These are phyloP conservation scores for Phaeoacremonium minimum DNA, from an alignment of 2,329 filamentous ascomycete genomes.

Conservation along the genomic window DNA sequence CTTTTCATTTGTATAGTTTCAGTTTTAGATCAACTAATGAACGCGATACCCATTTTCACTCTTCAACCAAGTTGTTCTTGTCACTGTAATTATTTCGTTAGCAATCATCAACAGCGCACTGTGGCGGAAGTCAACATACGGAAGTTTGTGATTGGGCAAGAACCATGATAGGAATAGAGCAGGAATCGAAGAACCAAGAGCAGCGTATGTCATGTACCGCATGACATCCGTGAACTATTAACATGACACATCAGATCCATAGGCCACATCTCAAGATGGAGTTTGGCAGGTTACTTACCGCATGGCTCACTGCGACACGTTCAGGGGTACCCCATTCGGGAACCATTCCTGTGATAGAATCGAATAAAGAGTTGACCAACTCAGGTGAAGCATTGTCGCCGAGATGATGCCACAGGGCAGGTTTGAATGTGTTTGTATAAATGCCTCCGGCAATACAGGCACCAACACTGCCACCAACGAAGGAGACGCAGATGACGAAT, in stretches of 20 bases:
- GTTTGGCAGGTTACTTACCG: too few relatives aligned
- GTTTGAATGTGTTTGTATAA: constrained; percentile 40
- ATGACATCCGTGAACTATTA: constrained; percentile 1
- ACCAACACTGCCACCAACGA: constrained; percentile 31
- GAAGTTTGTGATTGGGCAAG: not conserved
- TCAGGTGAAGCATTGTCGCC: constrained; percentile 21
- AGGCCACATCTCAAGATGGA: not conserved
- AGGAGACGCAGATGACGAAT: constrained; percentile 35
- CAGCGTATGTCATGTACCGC: not conserved
- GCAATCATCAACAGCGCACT: too few relatives aligned
- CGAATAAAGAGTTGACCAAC: constrained; percentile 31
- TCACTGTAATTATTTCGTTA: too few relatives aligned
- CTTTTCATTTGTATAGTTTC: too few relatives aligned
- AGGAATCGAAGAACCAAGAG: constrained; percentile 2
- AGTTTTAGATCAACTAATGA: too few relatives aligned
- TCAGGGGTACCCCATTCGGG: constrained; percentile 34
- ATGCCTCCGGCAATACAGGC: constrained; percentile 41
- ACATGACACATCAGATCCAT: not conserved
- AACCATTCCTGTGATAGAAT: constrained; percentile 36
- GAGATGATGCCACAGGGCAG: constrained; percentile 27
- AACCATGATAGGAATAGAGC: not conserved
- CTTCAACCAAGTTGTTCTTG: too few relatives aligned
- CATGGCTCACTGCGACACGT: constrained; percentile 33
- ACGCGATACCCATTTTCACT: too few relatives aligned
- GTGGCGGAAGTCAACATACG: too few relatives aligned